Evolutionary conservation across 2,329 filamentous ascomycete genomes (phyloP).

Genomic region (Teratosphaeria destructans): DNA sequence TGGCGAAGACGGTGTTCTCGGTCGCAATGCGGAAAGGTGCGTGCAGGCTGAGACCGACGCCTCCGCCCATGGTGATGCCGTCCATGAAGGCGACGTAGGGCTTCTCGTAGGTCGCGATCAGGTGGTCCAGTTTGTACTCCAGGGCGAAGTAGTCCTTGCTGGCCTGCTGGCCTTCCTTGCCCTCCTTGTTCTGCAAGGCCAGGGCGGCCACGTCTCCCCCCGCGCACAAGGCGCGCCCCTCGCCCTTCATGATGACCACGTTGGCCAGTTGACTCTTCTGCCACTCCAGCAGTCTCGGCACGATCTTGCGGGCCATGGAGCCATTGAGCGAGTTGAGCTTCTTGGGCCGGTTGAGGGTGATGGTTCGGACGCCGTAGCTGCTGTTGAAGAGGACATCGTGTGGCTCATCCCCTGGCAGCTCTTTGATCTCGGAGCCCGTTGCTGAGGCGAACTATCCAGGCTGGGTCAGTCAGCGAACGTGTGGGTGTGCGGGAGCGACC

Average conservation of each 20-base stretch:
- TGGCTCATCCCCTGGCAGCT: slow-evolving; percentile 58
- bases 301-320: slow-evolving; percentile 92
- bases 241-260: slow-evolving; percentile 82
- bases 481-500: not conserved
- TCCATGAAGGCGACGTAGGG: slow-evolving; percentile 95
- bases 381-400: slow-evolving; percentile 91
- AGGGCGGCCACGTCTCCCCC: slow-evolving; percentile 82
- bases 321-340: slow-evolving; percentile 88
- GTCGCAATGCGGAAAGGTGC: slow-evolving; percentile 95
- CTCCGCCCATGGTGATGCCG: slow-evolving; percentile 96
- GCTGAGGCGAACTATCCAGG: slow-evolving; percentile 3
- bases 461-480: slow-evolving; percentile 20
- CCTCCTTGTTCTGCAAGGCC: slow-evolving; percentile 60
- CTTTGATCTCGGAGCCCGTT: slow-evolving; percentile 32
- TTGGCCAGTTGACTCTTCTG: slow-evolving; percentile 90
- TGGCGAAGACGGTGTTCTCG: slow-evolving; percentile 89
- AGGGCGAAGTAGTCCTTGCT: slow-evolving; percentile 82
- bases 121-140: slow-evolving; percentile 93
- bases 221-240: slow-evolving; percentile 79
- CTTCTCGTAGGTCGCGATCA: slow-evolving; percentile 87
- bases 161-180: slow-evolving; percentile 57
- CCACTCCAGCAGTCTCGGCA: slow-evolving; percentile 84
- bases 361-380: slow-evolving; percentile 77
- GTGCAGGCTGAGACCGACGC: slow-evolving; percentile 87
- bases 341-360: slow-evolving; percentile 85